phyloP scores from a whole-genome alignment of 768 basidiomycete species.

The Megacollybia marginata region DNA sequence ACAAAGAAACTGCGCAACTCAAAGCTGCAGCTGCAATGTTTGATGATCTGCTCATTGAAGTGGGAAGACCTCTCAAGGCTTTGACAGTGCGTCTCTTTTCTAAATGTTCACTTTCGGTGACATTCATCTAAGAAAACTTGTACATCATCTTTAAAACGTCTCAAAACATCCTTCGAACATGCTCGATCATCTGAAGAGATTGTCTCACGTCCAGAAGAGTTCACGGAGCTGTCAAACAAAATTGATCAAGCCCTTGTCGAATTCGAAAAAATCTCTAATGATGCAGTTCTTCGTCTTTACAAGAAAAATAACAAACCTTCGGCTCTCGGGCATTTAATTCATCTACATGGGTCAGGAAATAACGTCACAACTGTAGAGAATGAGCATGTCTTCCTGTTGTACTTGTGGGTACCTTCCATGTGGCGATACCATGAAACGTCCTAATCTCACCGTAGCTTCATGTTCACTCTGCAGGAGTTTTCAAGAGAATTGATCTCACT shows the following conservation, averaged over 20 bases:
- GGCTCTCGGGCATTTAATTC: conserved; percentile 7
- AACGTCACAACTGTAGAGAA: conserved; percentile 37
- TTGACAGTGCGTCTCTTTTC: conserved; percentile 47
- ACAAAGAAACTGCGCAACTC: conserved; percentile 35
- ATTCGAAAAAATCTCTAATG: conserved; percentile 80
- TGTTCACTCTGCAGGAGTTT: conserved; percentile 95
- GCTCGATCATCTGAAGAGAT: conserved; percentile 22
- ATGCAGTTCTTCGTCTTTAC: conserved; percentile 75
- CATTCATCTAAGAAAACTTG: conserved; percentile 44
- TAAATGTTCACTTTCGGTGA: neutral
- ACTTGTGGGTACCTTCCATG: conserved; percentile 58
- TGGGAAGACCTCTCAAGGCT: conserved; percentile 69
- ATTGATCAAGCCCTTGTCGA: conserved; percentile 63
- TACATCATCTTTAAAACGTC: conserved; percentile 48
- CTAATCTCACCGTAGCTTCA: conserved; percentile 55
- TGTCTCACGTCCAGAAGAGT: conserved; percentile 48
- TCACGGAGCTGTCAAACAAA: conserved; percentile 51
- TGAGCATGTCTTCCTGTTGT: conserved; percentile 83
- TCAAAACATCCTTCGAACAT: conserved; percentile 59
- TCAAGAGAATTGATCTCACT: conserved; percentile 75
- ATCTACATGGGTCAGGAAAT: neutral
- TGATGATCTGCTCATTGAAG: conserved; percentile 69
- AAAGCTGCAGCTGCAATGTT: conserved; percentile 68
- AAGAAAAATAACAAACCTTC: conserved; percentile 33
- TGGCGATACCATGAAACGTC: neutral